Evolutionary conservation across 2,329 filamentous ascomycete genomes (phyloP), one percentile per base, ranked within the genome.

Genomic region (Xylariaceae sp.): DNA sequence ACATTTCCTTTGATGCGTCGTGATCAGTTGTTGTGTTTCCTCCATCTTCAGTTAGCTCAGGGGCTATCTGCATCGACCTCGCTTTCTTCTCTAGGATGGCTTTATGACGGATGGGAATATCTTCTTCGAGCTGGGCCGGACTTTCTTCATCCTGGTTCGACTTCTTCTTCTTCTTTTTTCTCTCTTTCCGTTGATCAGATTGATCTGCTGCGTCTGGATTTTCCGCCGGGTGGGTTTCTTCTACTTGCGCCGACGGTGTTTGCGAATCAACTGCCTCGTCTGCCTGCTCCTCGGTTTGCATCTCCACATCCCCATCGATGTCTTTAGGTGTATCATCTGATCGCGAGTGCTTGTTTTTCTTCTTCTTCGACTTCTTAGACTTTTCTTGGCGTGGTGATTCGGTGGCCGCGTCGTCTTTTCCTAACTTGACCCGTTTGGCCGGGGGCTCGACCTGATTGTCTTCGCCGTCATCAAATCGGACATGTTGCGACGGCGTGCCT

Each of bases 31-130:
- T 64, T 13, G 66, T 64, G n/a, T 47, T 42, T 2, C 62, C 65
- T 13, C 73, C 71, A 51, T 66, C 65, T 35, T 75, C 72, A 0
- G 73, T 72, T 9, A 75, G 66, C 58, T 77, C 76, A 49, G 78
- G 73, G 2, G 78, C 74, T 59, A 78, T 73, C 61, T 78, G 79
- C 37, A 86, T 72, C 0, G 82, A 82, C 65, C 82, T 86, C 17
- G 79, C 74, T 45, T 80, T 78, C 65, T 83, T 84, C 50, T 82
- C 77, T 39, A 87, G 73, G 3, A 87, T 73, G 0, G 76, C 72
- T 61, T 78, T 83, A 67, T 84, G 77, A 23, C 77, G 72, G 47
- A 58, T 53, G 56, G 66, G 67, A 34, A 59, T 64, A 37, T 64
- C 60, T 66, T 68, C 57, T 15, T 65, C 62, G 8, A 49, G 51